Evolutionary conservation across 2,329 filamentous ascomycete species (phyloP).

Genomic region (Pseudogymnoascus destructans): DNA sequence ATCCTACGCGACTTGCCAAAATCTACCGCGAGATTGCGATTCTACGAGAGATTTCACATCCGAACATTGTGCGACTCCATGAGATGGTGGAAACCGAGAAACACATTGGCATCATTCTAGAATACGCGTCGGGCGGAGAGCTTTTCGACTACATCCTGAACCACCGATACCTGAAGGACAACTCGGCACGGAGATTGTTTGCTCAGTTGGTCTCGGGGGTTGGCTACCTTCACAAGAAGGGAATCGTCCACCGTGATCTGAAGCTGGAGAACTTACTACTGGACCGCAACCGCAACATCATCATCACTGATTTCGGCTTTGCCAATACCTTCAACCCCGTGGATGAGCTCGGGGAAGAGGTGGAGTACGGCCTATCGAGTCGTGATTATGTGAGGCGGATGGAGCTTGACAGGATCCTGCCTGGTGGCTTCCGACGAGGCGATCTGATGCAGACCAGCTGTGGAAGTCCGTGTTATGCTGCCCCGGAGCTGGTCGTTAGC

Average conservation of each 20-base stretch:
- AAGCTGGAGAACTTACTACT: conserved; percentile 93
- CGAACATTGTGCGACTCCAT: conserved; percentile 91
- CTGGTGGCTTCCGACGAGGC: conserved; percentile 66
- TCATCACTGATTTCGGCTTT: conserved; percentile 98
- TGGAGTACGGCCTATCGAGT: conserved; percentile 76
- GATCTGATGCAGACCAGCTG: conserved; percentile 99
- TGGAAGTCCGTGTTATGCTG: conserved; percentile 94
- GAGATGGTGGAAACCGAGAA: conserved; percentile 98
- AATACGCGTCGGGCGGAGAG: conserved; percentile 95
- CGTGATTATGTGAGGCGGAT: conserved; percentile 77
- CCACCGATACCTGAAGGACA: conserved; percentile 90
- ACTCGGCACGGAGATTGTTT: conserved; percentile 78
- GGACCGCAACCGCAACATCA: conserved; percentile 95
- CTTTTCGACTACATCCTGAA: conserved; percentile 97
- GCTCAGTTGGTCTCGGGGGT: conserved; percentile 93
- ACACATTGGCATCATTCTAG: conserved; percentile 94
- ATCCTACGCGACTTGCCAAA: conserved; percentile 81
- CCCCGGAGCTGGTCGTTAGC: conserved; percentile 91
- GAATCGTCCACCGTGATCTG: conserved; percentile 91
- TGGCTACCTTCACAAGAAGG: conserved; percentile 95
- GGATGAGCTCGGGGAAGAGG: conserved; percentile 80
- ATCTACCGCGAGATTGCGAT: conserved; percentile 97
- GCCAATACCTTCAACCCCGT: conserved; percentile 89
- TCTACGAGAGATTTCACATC: conserved; percentile 73
- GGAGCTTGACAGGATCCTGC: conserved; percentile 68